These are phyloP conservation scores for Hyaloscypha variabilis DNA, from an alignment of 495 filamentous ascomycete species.

Conservation along the genomic window DNA sequence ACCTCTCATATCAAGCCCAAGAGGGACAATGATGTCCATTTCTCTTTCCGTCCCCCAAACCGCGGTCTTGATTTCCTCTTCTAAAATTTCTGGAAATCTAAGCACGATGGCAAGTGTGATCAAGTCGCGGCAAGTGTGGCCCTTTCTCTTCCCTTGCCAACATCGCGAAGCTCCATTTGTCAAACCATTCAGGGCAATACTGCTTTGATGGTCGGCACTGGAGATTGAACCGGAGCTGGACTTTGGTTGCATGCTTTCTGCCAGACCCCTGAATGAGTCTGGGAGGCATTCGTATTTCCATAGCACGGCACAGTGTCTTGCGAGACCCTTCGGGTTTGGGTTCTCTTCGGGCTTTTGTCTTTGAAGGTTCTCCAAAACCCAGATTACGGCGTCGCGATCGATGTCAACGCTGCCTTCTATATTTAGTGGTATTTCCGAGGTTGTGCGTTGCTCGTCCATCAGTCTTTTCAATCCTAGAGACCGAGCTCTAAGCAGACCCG, in stretches of 20 bases:
- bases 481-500: neutral
- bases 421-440: neutral
- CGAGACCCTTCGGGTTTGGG: neutral
- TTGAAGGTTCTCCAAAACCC: neutral
- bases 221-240: neutral
- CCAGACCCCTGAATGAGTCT: neutral
- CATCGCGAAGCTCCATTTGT: neutral
- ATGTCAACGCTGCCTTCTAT: neutral
- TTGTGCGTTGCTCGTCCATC: neutral
- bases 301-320: constrained; percentile 6
- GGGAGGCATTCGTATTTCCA: constrained; percentile 13
- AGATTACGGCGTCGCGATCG: neutral
- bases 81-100: neutral
- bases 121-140: neutral
- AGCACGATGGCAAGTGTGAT: constrained; percentile 12
- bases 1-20: constrained; percentile 2
- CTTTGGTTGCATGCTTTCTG: neutral
- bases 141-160: neutral
- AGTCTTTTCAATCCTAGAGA: constrained; percentile 9
- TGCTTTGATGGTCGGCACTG: constrained; percentile 5
- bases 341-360: neutral
- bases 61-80: constrained; percentile 7
- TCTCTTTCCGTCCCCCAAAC: constrained; percentile 6
- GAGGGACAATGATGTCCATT: neutral
- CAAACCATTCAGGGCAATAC: neutral